Evolutionary conservation across 2,329 filamentous ascomycete genomes (phyloP).

Genomic region (Exserohilum turcica): DNA sequence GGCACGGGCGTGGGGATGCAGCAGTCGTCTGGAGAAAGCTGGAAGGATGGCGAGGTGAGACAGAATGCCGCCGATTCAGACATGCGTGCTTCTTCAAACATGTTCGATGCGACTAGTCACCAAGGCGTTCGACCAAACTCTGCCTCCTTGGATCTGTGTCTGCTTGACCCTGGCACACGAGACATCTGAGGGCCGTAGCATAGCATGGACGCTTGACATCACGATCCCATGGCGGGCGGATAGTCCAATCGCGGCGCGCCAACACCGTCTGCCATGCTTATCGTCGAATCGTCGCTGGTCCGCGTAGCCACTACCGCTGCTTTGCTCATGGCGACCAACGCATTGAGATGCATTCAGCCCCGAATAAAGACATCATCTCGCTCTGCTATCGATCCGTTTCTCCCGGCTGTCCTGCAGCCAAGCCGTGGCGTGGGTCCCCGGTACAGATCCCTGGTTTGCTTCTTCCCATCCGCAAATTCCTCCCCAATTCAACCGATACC

Average conservation of each 20-base stretch:
- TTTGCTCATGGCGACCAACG: not conserved
- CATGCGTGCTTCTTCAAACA: constrained; percentile 14
- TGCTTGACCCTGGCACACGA: constrained; percentile 24
- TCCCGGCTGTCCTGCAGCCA: constrained; percentile 19
- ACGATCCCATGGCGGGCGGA: constrained; percentile 8
- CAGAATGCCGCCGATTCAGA: constrained; percentile 8
- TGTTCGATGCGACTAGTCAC: constrained; percentile 10
- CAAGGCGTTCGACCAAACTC: constrained; percentile 29
- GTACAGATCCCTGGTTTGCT: constrained; percentile 16
- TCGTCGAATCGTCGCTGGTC: not conserved
- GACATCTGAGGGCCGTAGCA: constrained; percentile 33
- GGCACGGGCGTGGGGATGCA: not conserved
- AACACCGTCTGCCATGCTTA: not conserved
- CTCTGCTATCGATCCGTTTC: constrained; percentile 11
- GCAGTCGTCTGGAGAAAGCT: constrained; percentile 1
- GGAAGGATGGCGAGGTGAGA: not conserved
- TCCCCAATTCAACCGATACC: not conserved
- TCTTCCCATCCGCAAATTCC: constrained; percentile 2
- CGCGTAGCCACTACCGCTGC: constrained; percentile 2
- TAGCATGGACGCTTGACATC: constrained; percentile 34
- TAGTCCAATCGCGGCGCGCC: constrained; percentile 1
- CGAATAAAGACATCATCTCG: constrained; percentile 11
- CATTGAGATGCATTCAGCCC: constrained; percentile 2
- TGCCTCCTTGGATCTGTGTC: constrained; percentile 29
- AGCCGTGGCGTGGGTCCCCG: constrained; percentile 11